Base-by-base conservation (phyloP, 208 protist genomes). In the Wallacemonas rigidus region DNA sequence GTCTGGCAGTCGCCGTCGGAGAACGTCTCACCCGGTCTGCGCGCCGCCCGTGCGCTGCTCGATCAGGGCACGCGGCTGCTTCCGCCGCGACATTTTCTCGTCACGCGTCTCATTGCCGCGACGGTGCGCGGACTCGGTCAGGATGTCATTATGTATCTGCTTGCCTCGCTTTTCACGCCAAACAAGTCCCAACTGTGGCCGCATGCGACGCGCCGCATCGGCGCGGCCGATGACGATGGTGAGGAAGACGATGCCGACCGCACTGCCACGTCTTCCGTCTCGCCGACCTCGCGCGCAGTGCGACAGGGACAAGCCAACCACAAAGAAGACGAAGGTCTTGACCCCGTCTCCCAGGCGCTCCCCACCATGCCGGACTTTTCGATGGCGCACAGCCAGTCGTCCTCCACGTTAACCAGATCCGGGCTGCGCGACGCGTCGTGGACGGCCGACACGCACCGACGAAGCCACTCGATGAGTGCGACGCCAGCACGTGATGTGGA, bases 71-170 rank as follows among this genome's bases (percentile, higher is more conserved):
- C 77, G 14, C 76, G 79, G 7, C 57, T 87, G 15, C 76, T 79
- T n/a, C 67, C 85, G 9, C 82, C 76, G 1, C 60, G 50, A 26
- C 71, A 75, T 11, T 86, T 83, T 65, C 43, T 95, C 45, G 54
- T 93, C 39, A 95, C 87, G 14, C 85, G 82, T 26, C 83, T 92
- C 17, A 80, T 93, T 56, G 85, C 87, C 35, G 77, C 75, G 4
- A 68, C 83, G 41, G 55, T 89, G 67, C 77, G 76, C 39, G 80
- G 80, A 12, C n/a, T 77, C 1, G 71, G 68, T 35, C 63, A 54
- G 2, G 75, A 75, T 7, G 80, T 76, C 56, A 48, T 79, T 36
- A 45, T 54, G 7, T 69, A 55, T 45, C 51, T 81, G 58, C 64
- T 75, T 15, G 45, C 67, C 53, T 51, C 57, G 7, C 67, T 75